Percentiles rank a stretch among this genome's conserved stretches.
phyloP scores from a whole-genome alignment of 2,329 filamentous ascomycete species.

The Aspergillus pseudoviridinutans region DNA sequence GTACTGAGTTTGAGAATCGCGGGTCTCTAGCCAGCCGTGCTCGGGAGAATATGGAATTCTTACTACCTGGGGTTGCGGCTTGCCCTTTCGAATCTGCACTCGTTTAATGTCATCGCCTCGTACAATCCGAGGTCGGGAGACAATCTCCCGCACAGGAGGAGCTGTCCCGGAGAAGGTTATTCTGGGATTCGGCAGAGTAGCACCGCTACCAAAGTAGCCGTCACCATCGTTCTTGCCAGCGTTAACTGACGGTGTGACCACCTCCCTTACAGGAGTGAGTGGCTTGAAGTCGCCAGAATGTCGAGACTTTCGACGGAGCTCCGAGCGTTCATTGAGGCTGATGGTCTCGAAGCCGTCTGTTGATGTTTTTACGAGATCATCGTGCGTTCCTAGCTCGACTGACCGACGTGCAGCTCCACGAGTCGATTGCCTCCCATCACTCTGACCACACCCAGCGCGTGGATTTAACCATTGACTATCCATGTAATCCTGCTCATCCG shows the following conservation, averaged over 20 bases:
- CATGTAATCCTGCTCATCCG: slow-evolving; percentile 13
- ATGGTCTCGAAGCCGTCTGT: slow-evolving; percentile 24
- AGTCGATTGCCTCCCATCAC: slow-evolving; percentile 10
- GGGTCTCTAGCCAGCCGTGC: slow-evolving; percentile 24
- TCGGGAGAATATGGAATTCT: slow-evolving; percentile 26
- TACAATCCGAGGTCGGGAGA: slow-evolving; percentile 31
- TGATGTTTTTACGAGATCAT: slow-evolving; percentile 3
- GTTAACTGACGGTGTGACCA: slow-evolving; percentile 14
- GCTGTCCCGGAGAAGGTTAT: slow-evolving; percentile 17
- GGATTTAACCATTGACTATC: slow-evolving; percentile 13
- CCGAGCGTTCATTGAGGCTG: slow-evolving; percentile 21
- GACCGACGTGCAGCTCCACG: slow-evolving; percentile 9
- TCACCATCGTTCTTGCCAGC: slow-evolving; percentile 3
- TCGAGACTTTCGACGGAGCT: slow-evolving; percentile 15
- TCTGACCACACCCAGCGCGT: slow-evolving; percentile 5
- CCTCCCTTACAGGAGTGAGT: slow-evolving; percentile 21
- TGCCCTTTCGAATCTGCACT: slow-evolving; percentile 28
- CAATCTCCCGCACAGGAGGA: slow-evolving; percentile 25
- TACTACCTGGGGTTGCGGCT: slow-evolving; percentile 21
- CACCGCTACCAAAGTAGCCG: not conserved
- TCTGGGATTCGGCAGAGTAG: slow-evolving; percentile 17
- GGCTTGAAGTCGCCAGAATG: slow-evolving; percentile 16
- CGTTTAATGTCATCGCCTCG: slow-evolving; percentile 30
- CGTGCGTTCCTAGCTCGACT: slow-evolving; percentile 5
- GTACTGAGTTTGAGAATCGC: not conserved